Evolutionary conservation across 2,329 filamentous ascomycete species (phyloP).

Genomic region (Phaeosphaeriaceae sp.): DNA sequence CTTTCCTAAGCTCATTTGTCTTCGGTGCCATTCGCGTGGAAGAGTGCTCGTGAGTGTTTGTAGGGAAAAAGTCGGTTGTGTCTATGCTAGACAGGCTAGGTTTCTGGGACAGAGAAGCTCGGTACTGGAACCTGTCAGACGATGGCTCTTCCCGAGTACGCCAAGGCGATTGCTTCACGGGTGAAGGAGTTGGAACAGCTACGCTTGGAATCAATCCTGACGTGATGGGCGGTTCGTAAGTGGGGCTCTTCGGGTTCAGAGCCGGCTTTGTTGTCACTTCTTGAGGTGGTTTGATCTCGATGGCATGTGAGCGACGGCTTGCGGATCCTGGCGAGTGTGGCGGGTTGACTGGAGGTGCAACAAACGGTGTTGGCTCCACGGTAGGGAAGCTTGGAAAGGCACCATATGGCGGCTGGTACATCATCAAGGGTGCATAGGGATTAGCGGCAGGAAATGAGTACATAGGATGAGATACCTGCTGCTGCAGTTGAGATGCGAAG

Average conservation of each 20-base stretch:
- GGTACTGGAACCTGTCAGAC: constrained; percentile 19
- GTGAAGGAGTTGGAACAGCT: constrained; percentile 41
- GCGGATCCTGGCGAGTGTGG: constrained; percentile 39
- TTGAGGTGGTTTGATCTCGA: constrained; percentile 50
- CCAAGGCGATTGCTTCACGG: constrained; percentile 39
- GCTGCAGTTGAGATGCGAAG: constrained; percentile 35
- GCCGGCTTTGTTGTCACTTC: constrained; percentile 36
- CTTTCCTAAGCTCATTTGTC: constrained; percentile 15
- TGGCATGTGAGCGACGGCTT: constrained; percentile 48
- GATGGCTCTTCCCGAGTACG: constrained; percentile 24
- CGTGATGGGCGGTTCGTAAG: constrained; percentile 44
- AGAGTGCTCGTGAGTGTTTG: constrained; percentile 50
- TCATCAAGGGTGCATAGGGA: constrained; percentile 34
- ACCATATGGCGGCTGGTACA: constrained; percentile 35
- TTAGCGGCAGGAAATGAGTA: constrained; percentile 29
- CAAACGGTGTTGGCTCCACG: constrained; percentile 30
- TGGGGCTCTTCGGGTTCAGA: constrained; percentile 50
- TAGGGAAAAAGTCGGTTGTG: constrained; percentile 51
- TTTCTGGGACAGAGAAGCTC: constrained; percentile 35
- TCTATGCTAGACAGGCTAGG: constrained; percentile 49
- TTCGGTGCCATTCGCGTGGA: constrained; percentile 42
- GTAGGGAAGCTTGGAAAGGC: constrained; percentile 22
- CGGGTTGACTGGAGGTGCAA: constrained; percentile 18
- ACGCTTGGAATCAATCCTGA: constrained; percentile 13
- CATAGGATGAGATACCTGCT: constrained; percentile 28